These are phyloP conservation scores for Glycine tomentella DNA, from an alignment of 306 rosid species.

Conservation along the genomic window DNA sequence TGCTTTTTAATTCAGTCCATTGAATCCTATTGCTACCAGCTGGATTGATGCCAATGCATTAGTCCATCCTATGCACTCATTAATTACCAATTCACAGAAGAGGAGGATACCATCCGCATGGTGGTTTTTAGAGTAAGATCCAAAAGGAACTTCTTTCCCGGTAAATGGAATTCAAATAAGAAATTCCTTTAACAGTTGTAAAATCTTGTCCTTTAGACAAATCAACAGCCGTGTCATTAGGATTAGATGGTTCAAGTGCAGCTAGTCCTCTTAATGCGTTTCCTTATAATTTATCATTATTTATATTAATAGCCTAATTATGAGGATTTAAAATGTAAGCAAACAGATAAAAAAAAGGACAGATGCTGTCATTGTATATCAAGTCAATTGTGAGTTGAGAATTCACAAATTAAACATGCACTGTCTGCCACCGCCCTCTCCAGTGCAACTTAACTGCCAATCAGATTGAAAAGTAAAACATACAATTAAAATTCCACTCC, in stretches of 20 bases:
- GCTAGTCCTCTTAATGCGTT: slow-evolving; percentile 87
- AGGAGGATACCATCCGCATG: slow-evolving; percentile 71
- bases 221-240: slow-evolving; percentile 55
- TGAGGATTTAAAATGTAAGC: slow-evolving; percentile 14
- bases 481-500: no score
- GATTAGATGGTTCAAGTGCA: slow-evolving; percentile 48
- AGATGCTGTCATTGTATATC: slow-evolving; percentile 55
- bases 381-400: slow-evolving; percentile 77
- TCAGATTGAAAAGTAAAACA: no score
- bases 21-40: slow-evolving; percentile 28
- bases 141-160: slow-evolving; percentile 79
- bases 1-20: slow-evolving; percentile 18
- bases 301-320: slow-evolving; percentile 15
- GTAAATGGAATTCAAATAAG: slow-evolving; percentile 55
- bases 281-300: slow-evolving; percentile 55
- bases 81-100: slow-evolving; percentile 62
- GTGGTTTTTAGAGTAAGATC: slow-evolving; percentile 90
- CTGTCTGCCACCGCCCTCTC: no score
- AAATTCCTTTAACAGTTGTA: slow-evolving; percentile 53
- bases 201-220: slow-evolving; percentile 55
- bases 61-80: slow-evolving; percentile 46
- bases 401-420: no score
- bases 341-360: slow-evolving; percentile 23
- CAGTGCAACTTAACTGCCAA: no score
- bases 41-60: slow-evolving; percentile 15